phyloP scores from a whole-genome alignment of 805 yeast species.

The Sugiyamaella americana region DNA sequence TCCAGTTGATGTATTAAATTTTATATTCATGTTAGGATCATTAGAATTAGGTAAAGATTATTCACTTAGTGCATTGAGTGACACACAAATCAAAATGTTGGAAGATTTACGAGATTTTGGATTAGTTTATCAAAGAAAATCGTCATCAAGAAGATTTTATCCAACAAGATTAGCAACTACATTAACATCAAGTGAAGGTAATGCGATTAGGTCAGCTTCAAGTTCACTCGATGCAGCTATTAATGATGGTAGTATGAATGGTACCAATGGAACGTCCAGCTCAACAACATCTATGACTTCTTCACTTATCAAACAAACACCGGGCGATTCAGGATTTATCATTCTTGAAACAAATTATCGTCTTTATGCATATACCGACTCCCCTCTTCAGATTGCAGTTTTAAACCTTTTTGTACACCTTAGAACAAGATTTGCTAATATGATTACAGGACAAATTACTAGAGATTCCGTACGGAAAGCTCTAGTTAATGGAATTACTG shows the following conservation, averaged over 20 bases:
- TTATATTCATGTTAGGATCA: conserved; percentile 89
- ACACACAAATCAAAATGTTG: conserved; percentile 79
- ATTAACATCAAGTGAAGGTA: conserved; percentile 69
- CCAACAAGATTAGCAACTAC: conserved; percentile 90
- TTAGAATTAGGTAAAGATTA: conserved; percentile 87
- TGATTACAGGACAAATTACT: conserved; percentile 90
- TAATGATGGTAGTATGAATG: conserved; percentile 6
- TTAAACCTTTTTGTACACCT: conserved; percentile 82
- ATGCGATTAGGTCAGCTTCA: conserved; percentile 65
- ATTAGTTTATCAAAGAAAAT: conserved; percentile 63
- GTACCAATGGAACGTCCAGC: background rate
- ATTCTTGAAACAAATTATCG: conserved; percentile 93
- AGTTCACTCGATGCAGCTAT: conserved; percentile 68
- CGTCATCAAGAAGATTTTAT: conserved; percentile 60
- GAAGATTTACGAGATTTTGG: conserved; percentile 91
- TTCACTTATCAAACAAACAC: background rate
- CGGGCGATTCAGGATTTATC: conserved; percentile 52
- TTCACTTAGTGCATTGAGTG: conserved; percentile 59
- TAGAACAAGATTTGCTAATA: conserved; percentile 76
- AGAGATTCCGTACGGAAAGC: conserved; percentile 89
- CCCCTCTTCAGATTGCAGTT: conserved; percentile 92
- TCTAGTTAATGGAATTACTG: conserved; percentile 79
- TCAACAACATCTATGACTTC: background rate
- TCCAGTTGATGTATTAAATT: conserved; percentile 91
- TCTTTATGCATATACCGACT: conserved; percentile 84